Percentiles rank a stretch among this genome's conserved stretches.
Conservation (phyloP, 2,329 filamentous ascomycete genomes). For the Diaporthe amygdali region DNA sequence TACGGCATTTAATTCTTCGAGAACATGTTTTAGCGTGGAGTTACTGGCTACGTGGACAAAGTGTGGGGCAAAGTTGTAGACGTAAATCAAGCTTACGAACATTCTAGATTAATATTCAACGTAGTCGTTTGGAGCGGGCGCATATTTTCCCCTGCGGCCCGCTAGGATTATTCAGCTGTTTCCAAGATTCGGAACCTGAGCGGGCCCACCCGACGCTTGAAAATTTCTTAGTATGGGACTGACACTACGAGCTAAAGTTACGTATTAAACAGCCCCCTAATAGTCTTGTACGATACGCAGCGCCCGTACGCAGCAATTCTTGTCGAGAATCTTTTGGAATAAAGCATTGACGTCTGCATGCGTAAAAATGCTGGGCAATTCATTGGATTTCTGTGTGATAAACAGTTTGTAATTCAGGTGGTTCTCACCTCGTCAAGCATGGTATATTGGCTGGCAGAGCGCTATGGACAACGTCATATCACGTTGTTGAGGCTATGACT, state of each 20-base stretch:
- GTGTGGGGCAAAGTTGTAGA: background rate
- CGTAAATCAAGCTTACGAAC: background rate
- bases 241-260: background rate
- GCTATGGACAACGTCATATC: background rate
- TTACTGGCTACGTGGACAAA: background rate
- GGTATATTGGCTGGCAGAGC: background rate
- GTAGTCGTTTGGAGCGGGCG: background rate
- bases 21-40: background rate
- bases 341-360: background rate
- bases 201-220: background rate
- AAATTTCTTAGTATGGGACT: background rate
- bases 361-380: background rate
- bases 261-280: background rate
- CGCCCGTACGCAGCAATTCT: background rate
- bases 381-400: too few species aligned
- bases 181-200: background rate
- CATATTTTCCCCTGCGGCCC: constrained; percentile 4
- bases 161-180: background rate
- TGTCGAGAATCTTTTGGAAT: background rate
- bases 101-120: background rate
- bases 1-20: background rate
- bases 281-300: background rate
- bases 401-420: background rate
- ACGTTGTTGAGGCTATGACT: constrained; percentile 1
- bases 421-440: too few species aligned